Evolutionary conservation across 805 yeast species (phyloP).

Genomic region (Yamadazyma endophytica): DNA sequence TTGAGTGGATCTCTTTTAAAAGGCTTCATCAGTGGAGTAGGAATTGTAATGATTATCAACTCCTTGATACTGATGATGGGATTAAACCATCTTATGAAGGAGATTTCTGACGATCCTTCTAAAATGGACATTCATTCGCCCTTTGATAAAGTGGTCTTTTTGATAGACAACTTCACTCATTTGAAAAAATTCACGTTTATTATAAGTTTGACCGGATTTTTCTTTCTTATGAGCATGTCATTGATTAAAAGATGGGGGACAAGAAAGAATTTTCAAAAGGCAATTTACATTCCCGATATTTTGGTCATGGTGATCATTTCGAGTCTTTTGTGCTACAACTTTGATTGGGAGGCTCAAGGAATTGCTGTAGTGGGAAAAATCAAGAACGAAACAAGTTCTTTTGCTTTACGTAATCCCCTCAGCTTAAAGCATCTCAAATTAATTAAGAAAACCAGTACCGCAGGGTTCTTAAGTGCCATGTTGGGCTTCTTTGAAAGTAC

Average conservation of each 20-base stretch:
- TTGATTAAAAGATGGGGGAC: constrained; percentile 27
- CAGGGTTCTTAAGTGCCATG: constrained; percentile 71
- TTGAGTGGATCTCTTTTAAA: constrained; percentile 36
- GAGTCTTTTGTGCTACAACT: constrained; percentile 46
- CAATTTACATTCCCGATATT: constrained; percentile 80
- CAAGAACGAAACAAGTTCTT: constrained; percentile 38
- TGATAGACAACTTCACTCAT: constrained; percentile 44
- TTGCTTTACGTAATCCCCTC: constrained; percentile 57
- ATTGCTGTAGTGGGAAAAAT: constrained; percentile 71
- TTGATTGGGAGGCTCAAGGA: constrained; percentile 50
- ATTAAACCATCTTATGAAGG: constrained; percentile 41
- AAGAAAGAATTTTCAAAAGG: constrained; percentile 19
- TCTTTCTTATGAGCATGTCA: constrained; percentile 5
- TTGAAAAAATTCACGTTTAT: constrained; percentile 57
- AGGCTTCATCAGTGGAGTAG: constrained; percentile 43
- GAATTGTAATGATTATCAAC: constrained; percentile 48
- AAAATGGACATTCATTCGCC: constrained; percentile 53
- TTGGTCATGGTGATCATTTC: constrained; percentile 64
- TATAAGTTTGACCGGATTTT: constrained; percentile 42
- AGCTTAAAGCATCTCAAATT: constrained; percentile 44
- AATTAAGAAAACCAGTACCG: constrained; percentile 56
- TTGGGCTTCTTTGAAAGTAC: constrained; percentile 92
- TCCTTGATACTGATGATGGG: constrained; percentile 74
- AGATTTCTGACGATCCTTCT: constrained; percentile 30
- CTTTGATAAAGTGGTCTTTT: constrained; percentile 59